Evolutionary conservation across 257 asterid genomes (phyloP).

Genomic region (Oldenlandia corymbosa): DNA sequence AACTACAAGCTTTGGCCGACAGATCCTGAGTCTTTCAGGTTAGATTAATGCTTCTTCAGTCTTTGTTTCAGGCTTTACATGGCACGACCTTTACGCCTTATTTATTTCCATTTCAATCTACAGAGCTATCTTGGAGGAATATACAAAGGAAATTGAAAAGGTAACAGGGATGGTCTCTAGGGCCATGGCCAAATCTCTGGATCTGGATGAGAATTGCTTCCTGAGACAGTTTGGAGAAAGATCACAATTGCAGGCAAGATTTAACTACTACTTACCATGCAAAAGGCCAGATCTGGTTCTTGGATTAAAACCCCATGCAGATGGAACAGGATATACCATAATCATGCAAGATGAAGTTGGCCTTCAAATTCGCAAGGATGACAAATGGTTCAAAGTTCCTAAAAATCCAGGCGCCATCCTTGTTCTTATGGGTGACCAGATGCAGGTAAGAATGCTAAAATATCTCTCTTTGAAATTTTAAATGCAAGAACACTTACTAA

Average conservation of each 20-base stretch:
- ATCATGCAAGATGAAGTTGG: constrained; percentile 44
- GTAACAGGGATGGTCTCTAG: constrained; percentile 28
- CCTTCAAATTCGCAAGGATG: constrained; percentile 37
- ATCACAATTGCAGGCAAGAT: constrained; percentile 27
- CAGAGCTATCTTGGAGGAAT: constrained; percentile 34
- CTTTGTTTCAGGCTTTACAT: background rate
- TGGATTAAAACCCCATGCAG: constrained; percentile 51
- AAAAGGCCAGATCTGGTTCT: constrained; percentile 39
- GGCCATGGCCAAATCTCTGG: constrained; percentile 46
- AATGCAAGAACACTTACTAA: background rate
- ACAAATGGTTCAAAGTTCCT: constrained; percentile 38
- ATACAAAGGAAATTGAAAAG: constrained; percentile 27
- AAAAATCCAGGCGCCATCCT: constrained; percentile 32
- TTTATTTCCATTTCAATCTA: background rate
- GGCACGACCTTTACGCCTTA: background rate
- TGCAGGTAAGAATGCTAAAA: constrained; percentile 29
- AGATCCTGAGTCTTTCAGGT: constrained; percentile 38
- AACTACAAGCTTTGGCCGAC: constrained; percentile 43
- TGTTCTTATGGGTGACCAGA: constrained; percentile 50
- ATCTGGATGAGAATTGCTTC: constrained; percentile 39
- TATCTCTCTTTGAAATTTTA: background rate
- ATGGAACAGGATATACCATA: constrained; percentile 43
- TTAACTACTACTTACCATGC: constrained; percentile 45
- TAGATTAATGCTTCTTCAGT: background rate
- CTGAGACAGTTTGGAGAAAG: constrained; percentile 41